Conservation (phyloP, 2,329 filamentous ascomycete species). For the Nemania sp. region DNA sequence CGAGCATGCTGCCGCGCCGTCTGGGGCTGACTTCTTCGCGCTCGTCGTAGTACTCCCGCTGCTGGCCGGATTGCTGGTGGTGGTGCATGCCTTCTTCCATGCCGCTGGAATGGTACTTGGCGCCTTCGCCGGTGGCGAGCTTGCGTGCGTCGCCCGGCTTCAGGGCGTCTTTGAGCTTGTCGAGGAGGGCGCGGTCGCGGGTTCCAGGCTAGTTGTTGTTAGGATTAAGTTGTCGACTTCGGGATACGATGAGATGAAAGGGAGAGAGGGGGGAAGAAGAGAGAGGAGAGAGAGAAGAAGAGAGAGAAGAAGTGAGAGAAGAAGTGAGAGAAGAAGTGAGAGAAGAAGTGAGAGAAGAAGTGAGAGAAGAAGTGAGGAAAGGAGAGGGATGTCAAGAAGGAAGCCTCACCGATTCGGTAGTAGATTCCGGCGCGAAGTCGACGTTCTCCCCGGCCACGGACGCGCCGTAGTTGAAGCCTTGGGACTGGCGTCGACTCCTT, state of each 20-base stretch:
- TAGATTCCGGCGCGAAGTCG: constrained; percentile 15
- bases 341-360: too few relatives aligned
- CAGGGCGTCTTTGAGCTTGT: constrained; percentile 24
- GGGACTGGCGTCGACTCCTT: neutral
- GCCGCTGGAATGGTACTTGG: too few relatives aligned
- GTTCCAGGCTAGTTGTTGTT: constrained; percentile 17
- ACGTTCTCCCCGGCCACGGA: constrained; percentile 12
- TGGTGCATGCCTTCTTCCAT: constrained; percentile 18
- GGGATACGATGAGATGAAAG: neutral
- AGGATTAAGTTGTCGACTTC: too few relatives aligned
- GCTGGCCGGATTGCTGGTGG: too few relatives aligned
- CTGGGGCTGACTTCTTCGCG: too few relatives aligned
- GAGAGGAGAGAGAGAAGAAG: neutral
- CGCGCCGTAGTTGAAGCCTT: constrained; percentile 20
- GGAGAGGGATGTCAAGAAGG: neutral
- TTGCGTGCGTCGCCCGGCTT: constrained; percentile 16
- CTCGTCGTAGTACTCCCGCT: too few relatives aligned
- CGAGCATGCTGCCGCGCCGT: constrained; percentile 8
- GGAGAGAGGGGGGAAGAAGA: neutral
- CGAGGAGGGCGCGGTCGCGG: constrained; percentile 18
- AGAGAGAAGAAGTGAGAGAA: too few relatives aligned
- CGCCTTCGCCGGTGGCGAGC: too few relatives aligned
- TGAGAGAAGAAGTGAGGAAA: neutral
- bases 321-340: neutral
- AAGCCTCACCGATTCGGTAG: constrained; percentile 3